Conservation (phyloP, 2,329 filamentous ascomycete genomes). For the Penicillium sp. region DNA sequence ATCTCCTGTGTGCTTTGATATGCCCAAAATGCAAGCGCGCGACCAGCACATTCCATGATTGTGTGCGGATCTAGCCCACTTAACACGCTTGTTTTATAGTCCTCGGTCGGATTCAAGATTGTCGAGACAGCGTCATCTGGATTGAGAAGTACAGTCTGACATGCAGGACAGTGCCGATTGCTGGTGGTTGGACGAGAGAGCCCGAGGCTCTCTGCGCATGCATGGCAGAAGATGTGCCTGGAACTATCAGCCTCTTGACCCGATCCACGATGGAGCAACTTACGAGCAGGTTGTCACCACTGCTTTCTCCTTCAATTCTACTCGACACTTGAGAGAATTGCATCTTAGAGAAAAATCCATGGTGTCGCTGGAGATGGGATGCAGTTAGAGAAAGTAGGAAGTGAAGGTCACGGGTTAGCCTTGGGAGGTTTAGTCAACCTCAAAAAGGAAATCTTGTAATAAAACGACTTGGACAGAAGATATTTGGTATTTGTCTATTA, state of each 20-base stretch:
- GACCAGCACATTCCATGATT: conserved; percentile 82
- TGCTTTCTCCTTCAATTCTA: conserved; percentile 65
- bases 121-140: conserved; percentile 73
- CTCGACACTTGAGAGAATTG: conserved; percentile 75
- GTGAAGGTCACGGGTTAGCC: conserved; percentile 10
- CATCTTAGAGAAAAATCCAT: conserved; percentile 78
- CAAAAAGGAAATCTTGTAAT: background rate
- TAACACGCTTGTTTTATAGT: conserved; percentile 84
- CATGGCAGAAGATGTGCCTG: conserved; percentile 81
- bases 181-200: conserved; percentile 57
- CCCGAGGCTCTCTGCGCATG: conserved; percentile 66
- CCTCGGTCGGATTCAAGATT: conserved; percentile 74
- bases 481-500: conserved; percentile 11
- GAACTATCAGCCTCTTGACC: conserved; percentile 8
- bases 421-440: background rate
- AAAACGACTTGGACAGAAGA: background rate
- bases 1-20: conserved; percentile 85
- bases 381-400: conserved; percentile 5
- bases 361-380: conserved; percentile 12
- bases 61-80: conserved; percentile 76
- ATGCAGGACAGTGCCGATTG: conserved; percentile 70
- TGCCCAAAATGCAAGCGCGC: conserved; percentile 78
- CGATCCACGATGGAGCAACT: conserved; percentile 16
- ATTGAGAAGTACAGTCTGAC: conserved; percentile 63
- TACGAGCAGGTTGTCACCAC: conserved; percentile 89